Percentiles rank a stretch among this genome's conserved stretches.
phyloP scores from a whole-genome alignment of 2,329 filamentous ascomycete genomes.

The Epichloe hybrida region DNA sequence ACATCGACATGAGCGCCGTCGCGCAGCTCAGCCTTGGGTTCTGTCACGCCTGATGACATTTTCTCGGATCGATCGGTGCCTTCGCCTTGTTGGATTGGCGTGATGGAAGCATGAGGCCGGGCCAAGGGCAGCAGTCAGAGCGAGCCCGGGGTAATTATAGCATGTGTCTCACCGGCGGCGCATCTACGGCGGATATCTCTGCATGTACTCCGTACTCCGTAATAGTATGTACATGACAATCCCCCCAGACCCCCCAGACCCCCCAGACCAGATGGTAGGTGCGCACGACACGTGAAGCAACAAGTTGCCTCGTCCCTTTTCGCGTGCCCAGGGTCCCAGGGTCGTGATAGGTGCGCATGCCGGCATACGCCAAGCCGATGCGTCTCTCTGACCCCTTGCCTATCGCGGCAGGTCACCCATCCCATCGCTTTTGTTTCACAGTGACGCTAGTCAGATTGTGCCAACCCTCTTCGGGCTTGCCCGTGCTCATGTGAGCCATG shows the following conservation, averaged over 20 bases:
- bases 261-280: not conserved
- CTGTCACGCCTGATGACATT: constrained; percentile 1
- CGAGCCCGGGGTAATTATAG: not conserved
- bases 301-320: not conserved
- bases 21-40: constrained; percentile 2
- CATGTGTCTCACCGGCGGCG: not conserved
- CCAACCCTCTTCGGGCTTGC: no score
- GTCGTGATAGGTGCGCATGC: constrained; percentile 1
- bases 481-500: no score
- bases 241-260: no score
- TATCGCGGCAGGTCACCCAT: no score
- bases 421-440: not conserved
- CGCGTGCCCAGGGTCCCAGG: not conserved
- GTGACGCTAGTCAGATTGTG: not conserved
- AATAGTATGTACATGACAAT: no score
- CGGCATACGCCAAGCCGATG: not conserved
- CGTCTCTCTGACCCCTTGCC: not conserved
- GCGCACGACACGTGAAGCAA: not conserved
- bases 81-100: not conserved
- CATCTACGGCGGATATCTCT: not conserved
- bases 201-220: not conserved
- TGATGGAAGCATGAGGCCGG: not conserved
- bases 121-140: not conserved
- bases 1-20: constrained; percentile 11
- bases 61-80: not conserved